Evolutionary conservation across 768 basidiomycete species (phyloP).

Genomic region (Pisolithus orientalis): DNA sequence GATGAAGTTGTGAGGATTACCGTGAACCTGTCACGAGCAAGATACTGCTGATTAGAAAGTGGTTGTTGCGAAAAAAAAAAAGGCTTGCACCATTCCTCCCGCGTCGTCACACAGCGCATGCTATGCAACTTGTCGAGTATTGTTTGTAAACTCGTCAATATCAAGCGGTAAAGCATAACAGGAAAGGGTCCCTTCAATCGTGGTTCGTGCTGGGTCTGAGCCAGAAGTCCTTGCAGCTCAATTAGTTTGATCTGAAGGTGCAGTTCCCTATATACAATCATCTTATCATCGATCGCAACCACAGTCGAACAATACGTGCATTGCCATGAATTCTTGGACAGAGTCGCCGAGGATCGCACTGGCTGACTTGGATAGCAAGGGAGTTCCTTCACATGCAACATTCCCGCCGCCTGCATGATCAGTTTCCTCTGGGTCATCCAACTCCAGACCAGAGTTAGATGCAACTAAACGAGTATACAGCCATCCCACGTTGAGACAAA

Average conservation of each 20-base stretch:
- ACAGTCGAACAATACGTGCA: conserved; percentile 37
- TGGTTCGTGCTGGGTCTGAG: conserved; percentile 88
- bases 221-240: conserved; percentile 76
- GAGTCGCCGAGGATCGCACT: conserved; percentile 50
- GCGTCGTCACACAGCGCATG: conserved; percentile 94
- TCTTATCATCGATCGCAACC: background rate
- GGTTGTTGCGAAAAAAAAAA: background rate
- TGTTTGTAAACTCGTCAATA: conserved; percentile 75
- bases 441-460: conserved; percentile 69
- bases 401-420: background rate
- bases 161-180: conserved; percentile 72
- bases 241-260: conserved; percentile 91
- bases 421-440: conserved; percentile 15
- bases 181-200: conserved; percentile 96
- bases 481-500: conserved; percentile 91
- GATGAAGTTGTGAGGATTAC: conserved; percentile 32
- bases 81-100: conserved; percentile 78
- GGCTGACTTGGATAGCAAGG: conserved; percentile 29
- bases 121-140: conserved; percentile 88
- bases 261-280: conserved; percentile 62
- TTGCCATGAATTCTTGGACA: conserved; percentile 85
- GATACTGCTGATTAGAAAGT: conserved; percentile 9
- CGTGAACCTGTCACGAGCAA: conserved; percentile 54
- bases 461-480: conserved; percentile 89
- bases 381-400: conserved; percentile 25